Base-by-base conservation (phyloP, 768 basidiomycete species). In the Tremella yokohamensis region DNA sequence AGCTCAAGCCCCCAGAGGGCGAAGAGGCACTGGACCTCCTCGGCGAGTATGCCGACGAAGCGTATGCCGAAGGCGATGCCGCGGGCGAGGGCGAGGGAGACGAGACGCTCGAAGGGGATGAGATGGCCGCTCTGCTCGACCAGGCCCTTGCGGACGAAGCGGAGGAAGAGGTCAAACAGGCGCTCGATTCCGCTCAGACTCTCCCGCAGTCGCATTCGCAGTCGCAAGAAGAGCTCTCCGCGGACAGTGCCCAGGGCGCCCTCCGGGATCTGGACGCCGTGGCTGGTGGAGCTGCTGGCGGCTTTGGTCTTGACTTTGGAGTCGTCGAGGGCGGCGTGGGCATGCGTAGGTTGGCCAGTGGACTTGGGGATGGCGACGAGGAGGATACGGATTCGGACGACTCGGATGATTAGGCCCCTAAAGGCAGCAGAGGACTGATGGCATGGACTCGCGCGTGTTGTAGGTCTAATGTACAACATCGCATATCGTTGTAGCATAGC, bases 241-340 rank as follows among this genome's bases (percentile, higher is more conserved):
- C 29, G 29, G 29, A 34, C 29, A 34, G 29, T 34, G 29, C 29
- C 6, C 29, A 34, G 29, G 29, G 29, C 29, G 29, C 29, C 6
- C 29, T 34, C 4, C 29, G 29, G 29, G 29, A 34, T 34, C 29
- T 34, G 29, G 29, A 34, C 29, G 29, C 29, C 29, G 29, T 34
- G 4, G 29, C 29, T 11, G 29, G 29, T 11, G 29, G 29, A 34
- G 29, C 29, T 4, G 29, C 4, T 11, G 29, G 29, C 6, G 29
- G 29, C 29, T 34, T 34, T 34, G 29, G 29, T 11, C 29, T 34
- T 11, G 29, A 34, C 29, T 34, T 34, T 34, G 29, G 29, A 34
- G 29, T 34, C 29, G 47, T 64, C 2, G 69, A 67, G 39, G 69
- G 69, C 15, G 69, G 69, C 15, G 69, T 65, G 19, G 69, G 69